Conservation (phyloP, 192 early-diverging fungal species). For the Coemansia sp. region DNA sequence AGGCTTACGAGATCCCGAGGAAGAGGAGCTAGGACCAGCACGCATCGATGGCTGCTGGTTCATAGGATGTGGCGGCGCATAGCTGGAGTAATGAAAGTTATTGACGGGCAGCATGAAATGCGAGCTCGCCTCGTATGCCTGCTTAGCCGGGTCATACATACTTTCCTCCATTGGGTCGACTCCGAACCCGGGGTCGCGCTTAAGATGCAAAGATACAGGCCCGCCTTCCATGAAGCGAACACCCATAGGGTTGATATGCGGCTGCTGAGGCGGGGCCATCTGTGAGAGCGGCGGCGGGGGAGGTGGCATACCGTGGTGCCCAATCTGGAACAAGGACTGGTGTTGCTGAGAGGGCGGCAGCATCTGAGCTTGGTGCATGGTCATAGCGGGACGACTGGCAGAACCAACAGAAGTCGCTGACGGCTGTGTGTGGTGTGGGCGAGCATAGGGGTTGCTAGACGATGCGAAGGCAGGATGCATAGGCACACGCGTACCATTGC, state of each 20-base stretch:
- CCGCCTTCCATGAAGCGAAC: constrained; percentile 28
- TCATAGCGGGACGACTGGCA: constrained; percentile 1
- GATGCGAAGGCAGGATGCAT: constrained; percentile 25
- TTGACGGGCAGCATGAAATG: constrained; percentile 48
- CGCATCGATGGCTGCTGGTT: constrained; percentile 5
- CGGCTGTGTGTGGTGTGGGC: constrained; percentile 27
- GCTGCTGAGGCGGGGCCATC: constrained; percentile 15
- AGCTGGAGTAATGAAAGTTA: constrained; percentile 30
- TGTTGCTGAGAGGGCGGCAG: constrained; percentile 14
- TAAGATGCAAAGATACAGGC: constrained; percentile 48
- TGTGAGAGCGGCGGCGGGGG: constrained; percentile 15
- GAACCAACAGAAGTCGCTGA: neutral
- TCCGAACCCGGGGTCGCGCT: constrained; percentile 54
- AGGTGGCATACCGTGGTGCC: constrained; percentile 11
- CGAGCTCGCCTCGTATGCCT: constrained; percentile 47
- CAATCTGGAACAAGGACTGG: constrained; percentile 1
- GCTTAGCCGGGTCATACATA: constrained; percentile 50
- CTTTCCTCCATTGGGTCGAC: constrained; percentile 31
- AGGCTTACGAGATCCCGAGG: neutral
- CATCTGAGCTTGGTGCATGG: constrained; percentile 18
- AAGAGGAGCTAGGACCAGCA: constrained; percentile 2
- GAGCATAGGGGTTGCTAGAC: constrained; percentile 27
- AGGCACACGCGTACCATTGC: constrained; percentile 35
- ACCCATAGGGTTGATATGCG: constrained; percentile 47
- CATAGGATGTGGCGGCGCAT: neutral